A percentile compares a stretch with the other conserved stretches of the same genome.
phyloP scores from a whole-genome alignment of 176 grass and related monocot species.

The Poa pratensis region DNA sequence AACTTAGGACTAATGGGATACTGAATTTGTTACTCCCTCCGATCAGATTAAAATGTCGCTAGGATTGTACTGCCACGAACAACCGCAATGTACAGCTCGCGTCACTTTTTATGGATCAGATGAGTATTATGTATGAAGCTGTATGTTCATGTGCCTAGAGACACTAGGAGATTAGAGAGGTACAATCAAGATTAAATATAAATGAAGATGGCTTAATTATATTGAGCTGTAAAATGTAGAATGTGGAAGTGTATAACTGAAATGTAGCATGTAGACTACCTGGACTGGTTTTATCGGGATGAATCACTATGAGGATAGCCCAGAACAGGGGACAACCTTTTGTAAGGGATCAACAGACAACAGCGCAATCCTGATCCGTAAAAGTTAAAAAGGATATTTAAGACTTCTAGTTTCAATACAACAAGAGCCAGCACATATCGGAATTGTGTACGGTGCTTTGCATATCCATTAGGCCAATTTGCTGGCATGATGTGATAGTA shows the following conservation, averaged over 20 bases:
- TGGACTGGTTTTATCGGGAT: neutral
- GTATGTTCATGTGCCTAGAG: neutral
- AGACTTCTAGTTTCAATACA: neutral
- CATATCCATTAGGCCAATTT: slow-evolving; percentile 13
- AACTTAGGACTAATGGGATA: neutral
- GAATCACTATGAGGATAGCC: neutral
- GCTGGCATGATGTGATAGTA: neutral
- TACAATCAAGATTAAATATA: neutral
- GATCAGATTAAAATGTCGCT: too few relatives aligned
- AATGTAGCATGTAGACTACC: neutral
- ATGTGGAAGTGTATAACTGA: neutral
- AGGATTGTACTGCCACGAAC: too few relatives aligned
- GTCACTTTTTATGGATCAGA: too few relatives aligned
- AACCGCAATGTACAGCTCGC: too few relatives aligned
- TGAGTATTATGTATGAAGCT: neutral
- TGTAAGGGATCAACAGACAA: neutral
- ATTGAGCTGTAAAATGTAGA: slow-evolving; percentile 9
- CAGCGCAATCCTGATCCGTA: neutral
- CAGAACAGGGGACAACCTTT: neutral
- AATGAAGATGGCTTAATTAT: slow-evolving; percentile 1
- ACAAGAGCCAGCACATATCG: neutral
- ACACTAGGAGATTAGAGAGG: slow-evolving; percentile 3
- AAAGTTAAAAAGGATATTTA: slow-evolving; percentile 11
- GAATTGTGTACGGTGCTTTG: neutral
- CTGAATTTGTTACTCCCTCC: neutral